Evolutionary conservation across 129 eudicot species (phyloP), one percentile per base, ranked within the genome.

Genomic region (Tanacetum coccineum): DNA sequence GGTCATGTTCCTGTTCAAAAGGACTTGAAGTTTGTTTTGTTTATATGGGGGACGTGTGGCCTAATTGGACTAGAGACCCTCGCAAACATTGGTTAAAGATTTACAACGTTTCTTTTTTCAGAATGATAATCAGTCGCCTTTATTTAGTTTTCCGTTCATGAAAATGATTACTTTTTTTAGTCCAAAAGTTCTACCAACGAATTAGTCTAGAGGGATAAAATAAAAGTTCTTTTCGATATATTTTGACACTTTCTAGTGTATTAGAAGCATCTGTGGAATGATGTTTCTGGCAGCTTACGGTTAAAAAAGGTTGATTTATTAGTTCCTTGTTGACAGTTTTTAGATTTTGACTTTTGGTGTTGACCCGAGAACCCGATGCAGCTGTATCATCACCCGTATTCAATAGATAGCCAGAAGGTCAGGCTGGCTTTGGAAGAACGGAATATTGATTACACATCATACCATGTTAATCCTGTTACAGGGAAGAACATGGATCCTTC

Each of bases 351-450:
- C 59, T 51, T 64, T 70, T 57, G 59, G 59, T 36, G 62, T 62
- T 68, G 50, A 59, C 56, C 36, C 13, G 63, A 47, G 62, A 57
- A 74, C 49, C 28, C 17, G 62, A 91, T 91, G 97, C 97, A 91
- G 91, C 76, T 92, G 47, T 92, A 88, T 80, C 98, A 92, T 82
- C 98, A 88, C 66, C 96, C 96, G 0, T 82, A 66, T 72, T 92
- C 98, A 13, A 46, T 92, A 72, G 89, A 92, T 70, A 92, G 98
- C 90, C 98, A 92, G 75, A 92, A 88, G 70, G 98, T 92, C 72
- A 81, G 96, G 80, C 89, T 92, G 54, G 91, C 87, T 44, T 78
- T 92, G 81, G 98, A 91, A 71, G 97, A 92, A 81, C 68, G 83
- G 68, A 74, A 73, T 56, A 77, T 92, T 74, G 98, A 92, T 77